Conservation (phyloP, 2,329 filamentous ascomycete genomes). For the Harringtonia aguacate region DNA sequence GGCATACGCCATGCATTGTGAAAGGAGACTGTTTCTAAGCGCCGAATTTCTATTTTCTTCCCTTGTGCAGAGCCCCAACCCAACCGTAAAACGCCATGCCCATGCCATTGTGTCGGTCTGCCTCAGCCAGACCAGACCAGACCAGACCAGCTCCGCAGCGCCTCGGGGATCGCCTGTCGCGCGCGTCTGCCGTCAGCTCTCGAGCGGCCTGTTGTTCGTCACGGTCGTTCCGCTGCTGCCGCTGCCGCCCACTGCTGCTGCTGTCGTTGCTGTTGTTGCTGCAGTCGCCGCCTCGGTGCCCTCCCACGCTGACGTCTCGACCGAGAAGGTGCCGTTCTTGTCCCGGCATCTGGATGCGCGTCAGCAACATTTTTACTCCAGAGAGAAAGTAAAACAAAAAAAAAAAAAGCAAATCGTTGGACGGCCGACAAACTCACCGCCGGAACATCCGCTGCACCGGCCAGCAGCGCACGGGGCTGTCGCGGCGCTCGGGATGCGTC, state of each 20-base stretch:
- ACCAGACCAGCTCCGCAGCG: too few relatives aligned
- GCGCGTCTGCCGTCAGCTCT: too few relatives aligned
- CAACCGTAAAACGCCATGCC: too few relatives aligned
- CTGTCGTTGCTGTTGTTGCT: not conserved
- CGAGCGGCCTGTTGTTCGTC: too few relatives aligned
- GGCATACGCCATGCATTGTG: too few relatives aligned
- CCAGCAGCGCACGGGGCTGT: conserved; percentile 43
- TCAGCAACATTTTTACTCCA: not conserved
- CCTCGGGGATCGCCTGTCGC: too few relatives aligned
- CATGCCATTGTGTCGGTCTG: too few relatives aligned
- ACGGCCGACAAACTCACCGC: conserved; percentile 33
- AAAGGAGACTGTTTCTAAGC: too few relatives aligned
- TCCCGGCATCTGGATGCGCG: conserved; percentile 44
- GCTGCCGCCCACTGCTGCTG: not conserved
- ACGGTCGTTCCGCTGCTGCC: not conserved
- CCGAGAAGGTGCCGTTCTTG: conserved; percentile 43
- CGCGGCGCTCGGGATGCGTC: conserved; percentile 29
- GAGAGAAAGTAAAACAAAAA: not conserved
- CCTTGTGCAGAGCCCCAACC: too few relatives aligned
- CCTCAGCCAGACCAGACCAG: too few relatives aligned
- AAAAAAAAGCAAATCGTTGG: not conserved
- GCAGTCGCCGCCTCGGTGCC: conserved; percentile 13
- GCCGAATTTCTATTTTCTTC: too few relatives aligned
- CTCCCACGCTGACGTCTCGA: conserved; percentile 57
- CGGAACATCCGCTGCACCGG: conserved; percentile 50